Evolutionary conservation across 139 green algal genomes (phyloP), one percentile per base, ranked within the genome.

Genomic region (Auxenochlorella pyrenoidosa): DNA sequence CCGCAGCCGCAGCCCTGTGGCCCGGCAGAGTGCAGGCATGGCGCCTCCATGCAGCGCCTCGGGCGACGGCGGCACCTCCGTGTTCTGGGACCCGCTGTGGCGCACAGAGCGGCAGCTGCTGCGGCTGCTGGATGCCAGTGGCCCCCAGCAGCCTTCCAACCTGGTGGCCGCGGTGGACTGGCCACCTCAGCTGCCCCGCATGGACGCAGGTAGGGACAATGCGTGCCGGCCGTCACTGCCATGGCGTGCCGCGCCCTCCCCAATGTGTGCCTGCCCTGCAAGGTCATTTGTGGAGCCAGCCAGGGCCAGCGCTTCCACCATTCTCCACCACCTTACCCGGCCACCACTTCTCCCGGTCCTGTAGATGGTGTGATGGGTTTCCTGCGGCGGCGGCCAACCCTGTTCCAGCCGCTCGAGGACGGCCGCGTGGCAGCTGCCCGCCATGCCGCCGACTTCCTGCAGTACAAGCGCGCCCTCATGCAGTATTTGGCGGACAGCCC

Each of bases 391-490:
- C 68, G 34, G n/a, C 68, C n/a, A 10, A 13, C 2, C 68, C 34
- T 75, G 68, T 43, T 75, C 34, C 15, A 28, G 15, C 54, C 3
- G 54, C 54, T 63, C 18, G 15, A 63, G 54, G 54, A 41, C 40
- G 63, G 41, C 38, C 5, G 13, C 22, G 80, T 77, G 80, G 32
- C 41, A 4, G 24, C 60, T 16, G 66, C 40, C 12, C 16, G 19
- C 4, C 24, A 63, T 28, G 80, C 60, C 28, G 59, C 24, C 34
- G 63, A 43, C 15, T 77, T 72, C 22, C 30, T 85, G 21, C 5
- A 16, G 26, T 85, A 63, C 63, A 85, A 85, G 80, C 80, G 80
- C 63, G 32, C 1, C 13, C 63, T 85, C 40, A 60, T 85, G 80
- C 80, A 76, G 60, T 43, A 41, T 22, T 41, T 85, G 63, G 80